These are phyloP conservation scores for Hyphodiscus hymeniophilus DNA, from an alignment of 495 filamentous ascomycete genomes.

Conservation along the genomic window DNA sequence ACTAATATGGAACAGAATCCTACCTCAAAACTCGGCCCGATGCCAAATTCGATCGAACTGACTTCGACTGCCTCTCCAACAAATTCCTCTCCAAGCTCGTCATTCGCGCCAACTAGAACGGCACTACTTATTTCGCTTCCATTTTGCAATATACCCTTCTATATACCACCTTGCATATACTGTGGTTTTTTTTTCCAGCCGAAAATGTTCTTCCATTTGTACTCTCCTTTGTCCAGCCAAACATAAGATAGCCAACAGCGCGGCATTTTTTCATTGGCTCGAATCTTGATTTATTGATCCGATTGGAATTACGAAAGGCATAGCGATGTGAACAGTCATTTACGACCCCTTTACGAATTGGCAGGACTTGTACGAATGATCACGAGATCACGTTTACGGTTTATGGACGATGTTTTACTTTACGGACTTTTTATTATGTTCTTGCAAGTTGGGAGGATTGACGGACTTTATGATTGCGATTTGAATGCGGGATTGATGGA, in stretches of 20 bases:
- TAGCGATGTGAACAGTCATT: constrained; percentile 20
- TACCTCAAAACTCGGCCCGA: constrained; percentile 47
- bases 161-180: constrained; percentile 24
- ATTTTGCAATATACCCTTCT: constrained; percentile 19
- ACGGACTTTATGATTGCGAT: background rate
- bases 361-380: constrained; percentile 20
- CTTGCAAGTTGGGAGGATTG: background rate
- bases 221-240: constrained; percentile 14
- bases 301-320: constrained; percentile 10
- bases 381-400: constrained; percentile 10
- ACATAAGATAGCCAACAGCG: constrained; percentile 10
- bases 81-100: constrained; percentile 91
- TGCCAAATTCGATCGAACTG: constrained; percentile 72
- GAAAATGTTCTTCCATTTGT: constrained; percentile 9
- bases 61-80: constrained; percentile 90
- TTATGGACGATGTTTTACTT: constrained; percentile 20
- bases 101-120: constrained; percentile 76
- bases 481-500: constrained; percentile 1
- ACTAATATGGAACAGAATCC: constrained; percentile 30
- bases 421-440: constrained; percentile 1
- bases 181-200: too few species aligned
- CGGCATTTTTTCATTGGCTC: constrained; percentile 9
- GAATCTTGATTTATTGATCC: too few species aligned
- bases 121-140: background rate
- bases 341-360: constrained; percentile 18